Conservation (phyloP, 768 basidiomycete species). For the Trametes punicea region DNA sequence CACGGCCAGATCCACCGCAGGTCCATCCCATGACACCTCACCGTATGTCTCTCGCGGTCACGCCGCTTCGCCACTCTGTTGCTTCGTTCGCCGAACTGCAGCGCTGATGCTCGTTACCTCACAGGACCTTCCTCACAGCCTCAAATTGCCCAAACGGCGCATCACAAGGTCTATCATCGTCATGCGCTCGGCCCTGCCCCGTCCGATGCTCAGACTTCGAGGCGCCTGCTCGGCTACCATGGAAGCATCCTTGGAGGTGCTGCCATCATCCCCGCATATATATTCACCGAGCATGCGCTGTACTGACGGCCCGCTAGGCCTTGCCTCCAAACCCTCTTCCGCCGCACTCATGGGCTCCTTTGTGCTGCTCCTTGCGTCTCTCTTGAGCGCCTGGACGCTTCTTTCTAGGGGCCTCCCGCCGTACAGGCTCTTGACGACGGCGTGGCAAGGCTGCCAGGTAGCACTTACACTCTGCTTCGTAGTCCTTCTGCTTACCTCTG, state of each 20-base stretch:
- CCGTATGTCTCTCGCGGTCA: neutral
- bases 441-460: conserved; percentile 38
- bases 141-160: neutral
- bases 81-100: neutral
- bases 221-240: neutral
- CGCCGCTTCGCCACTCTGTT: neutral
- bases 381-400: conserved; percentile 7
- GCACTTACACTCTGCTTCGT: neutral
- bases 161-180: conserved; percentile 2
- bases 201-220: neutral
- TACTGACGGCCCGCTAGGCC: neutral
- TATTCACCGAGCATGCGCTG: neutral
- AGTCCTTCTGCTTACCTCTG: neutral
- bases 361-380: conserved; percentile 5
- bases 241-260: neutral
- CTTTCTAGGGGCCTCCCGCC: neutral
- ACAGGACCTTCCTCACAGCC: neutral
- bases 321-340: neutral
- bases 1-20: neutral
- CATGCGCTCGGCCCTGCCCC: neutral
- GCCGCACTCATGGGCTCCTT: conserved; percentile 9
- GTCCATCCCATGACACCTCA: neutral
- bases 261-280: neutral
- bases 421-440: conserved; percentile 23
- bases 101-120: neutral